phyloP scores from a whole-genome alignment of 495 filamentous ascomycete species.

The Penicillium dipodomyicola region DNA sequence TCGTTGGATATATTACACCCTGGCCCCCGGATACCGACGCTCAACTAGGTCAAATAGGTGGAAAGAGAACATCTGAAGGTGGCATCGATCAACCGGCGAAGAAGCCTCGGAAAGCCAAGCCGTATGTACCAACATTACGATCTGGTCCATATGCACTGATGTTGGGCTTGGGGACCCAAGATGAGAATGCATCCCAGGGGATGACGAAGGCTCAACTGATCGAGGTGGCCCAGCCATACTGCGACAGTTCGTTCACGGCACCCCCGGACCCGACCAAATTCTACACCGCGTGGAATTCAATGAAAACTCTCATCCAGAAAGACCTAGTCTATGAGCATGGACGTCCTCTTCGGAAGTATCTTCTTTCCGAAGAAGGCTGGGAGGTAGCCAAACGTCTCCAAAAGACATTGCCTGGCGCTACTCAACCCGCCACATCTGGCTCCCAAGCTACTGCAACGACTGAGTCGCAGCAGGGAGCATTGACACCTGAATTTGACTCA shows the following conservation, averaged over 20 bases:
- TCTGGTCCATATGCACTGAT: conserved; percentile 76
- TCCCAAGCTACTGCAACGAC: not conserved
- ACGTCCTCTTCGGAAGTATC: conserved; percentile 65
- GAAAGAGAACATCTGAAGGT: conserved; percentile 48
- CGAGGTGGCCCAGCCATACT: conserved; percentile 67
- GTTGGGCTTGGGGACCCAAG: conserved; percentile 60
- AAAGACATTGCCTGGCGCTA: conserved; percentile 38
- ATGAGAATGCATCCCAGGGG: conserved; percentile 52
- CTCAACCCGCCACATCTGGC: conserved; percentile 19
- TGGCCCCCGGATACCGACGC: not conserved
- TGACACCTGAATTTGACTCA: not conserved
- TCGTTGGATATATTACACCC: not conserved
- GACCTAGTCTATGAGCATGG: conserved; percentile 73
- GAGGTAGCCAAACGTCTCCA: conserved; percentile 70
- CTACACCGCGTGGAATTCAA: conserved; percentile 83
- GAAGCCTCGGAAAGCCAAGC: conserved; percentile 60
- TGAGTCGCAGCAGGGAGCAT: not conserved
- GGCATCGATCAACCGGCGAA: conserved; percentile 53
- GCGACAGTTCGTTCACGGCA: conserved; percentile 71
- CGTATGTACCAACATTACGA: conserved; percentile 69
- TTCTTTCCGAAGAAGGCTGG: conserved; percentile 75
- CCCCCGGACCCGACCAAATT: conserved; percentile 65
- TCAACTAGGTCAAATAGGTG: conserved; percentile 16
- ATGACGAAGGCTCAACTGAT: conserved; percentile 70
- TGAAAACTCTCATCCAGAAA: conserved; percentile 73